Evolutionary conservation across 768 basidiomycete species (phyloP), one percentile per base, ranked within the genome.

Genomic region (Mycena filopes): DNA sequence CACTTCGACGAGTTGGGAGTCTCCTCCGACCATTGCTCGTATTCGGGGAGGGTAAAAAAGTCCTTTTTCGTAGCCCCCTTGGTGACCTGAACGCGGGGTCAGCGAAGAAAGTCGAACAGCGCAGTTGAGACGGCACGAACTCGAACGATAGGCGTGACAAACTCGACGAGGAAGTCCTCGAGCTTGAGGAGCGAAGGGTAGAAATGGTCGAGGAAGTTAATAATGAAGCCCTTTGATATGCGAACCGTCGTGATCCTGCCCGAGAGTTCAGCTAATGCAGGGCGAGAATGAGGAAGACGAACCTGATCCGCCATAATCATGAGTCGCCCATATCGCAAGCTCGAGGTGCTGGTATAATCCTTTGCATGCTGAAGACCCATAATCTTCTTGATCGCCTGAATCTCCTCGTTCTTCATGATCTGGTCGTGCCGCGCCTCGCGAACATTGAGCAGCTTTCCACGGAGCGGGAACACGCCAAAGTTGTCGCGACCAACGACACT

Each of bases 261-360:
- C 10, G 12, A 26, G 28, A 62, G 66, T 15, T 29, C 45, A 29
- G n/a, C 23, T 8, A 48, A 42, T 43, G 48, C 55, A 53, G 26
- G 18, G 18, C 36, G 18, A 18, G 9, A 38, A 25, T 26, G 47
- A 42, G 31, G 41, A 43, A 11, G 12, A 20, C 85, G 50, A 56
- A 95, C 96, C 87, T 98, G 97, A 90, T 99, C 98, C 5, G 98
- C 95, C 98, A 99, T 99, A 71, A 99, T 94, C 98, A 99, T 99
- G 51, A 99, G 76, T 54, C 90, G 89, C 1, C 98, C 98, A 72
- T 99, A 99, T 28, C 98, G 89, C 72, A 99, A 78, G 68, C 85
- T 90, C 20, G 78, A 71, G 18, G 86, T 79, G 54, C 83, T 86
- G 41, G 80, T 80, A 78, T 99, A 99, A 67, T 92, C 90, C 78